A percentile compares a stretch with the other conserved stretches of the same genome.
phyloP scores from a whole-genome alignment of 2,329 filamentous ascomycete species.

The Colletotrichum sp. region DNA sequence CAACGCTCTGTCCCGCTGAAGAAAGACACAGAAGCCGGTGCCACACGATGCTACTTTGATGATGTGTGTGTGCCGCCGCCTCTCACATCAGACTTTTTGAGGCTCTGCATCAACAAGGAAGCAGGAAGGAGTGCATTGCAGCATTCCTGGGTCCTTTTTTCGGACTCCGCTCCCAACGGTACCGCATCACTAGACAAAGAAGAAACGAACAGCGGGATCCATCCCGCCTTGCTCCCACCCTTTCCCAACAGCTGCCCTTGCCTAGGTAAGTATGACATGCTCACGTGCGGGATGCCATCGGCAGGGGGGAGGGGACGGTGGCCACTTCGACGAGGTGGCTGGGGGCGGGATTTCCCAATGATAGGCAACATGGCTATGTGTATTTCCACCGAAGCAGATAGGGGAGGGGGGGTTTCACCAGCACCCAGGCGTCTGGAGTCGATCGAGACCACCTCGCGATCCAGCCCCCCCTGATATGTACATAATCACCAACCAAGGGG shows the following conservation, averaged over 20 bases:
- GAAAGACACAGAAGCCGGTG: not conserved
- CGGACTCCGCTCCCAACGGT: not conserved
- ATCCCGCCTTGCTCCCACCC: not conserved
- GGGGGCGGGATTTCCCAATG: not conserved
- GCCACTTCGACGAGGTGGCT: not conserved
- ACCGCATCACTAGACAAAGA: not conserved
- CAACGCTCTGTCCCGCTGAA: not conserved
- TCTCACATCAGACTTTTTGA: conserved; percentile 8
- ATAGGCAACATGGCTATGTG: not conserved
- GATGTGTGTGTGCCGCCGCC: not conserved
- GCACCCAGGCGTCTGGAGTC: conserved; percentile 15
- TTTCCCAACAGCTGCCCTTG: not conserved
- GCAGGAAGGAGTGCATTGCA: not conserved
- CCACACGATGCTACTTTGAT: not conserved
- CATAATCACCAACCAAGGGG: not conserved
- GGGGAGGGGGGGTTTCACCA: conserved; percentile 1
- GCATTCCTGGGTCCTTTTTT: not conserved
- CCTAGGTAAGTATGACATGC: not conserved
- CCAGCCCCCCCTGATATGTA: conserved; percentile 1
- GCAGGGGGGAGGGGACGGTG: not conserved
- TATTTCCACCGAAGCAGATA: not conserved
- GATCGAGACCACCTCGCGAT: conserved; percentile 15
- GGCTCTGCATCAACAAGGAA: conserved; percentile 12
- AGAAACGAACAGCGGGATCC: not conserved
- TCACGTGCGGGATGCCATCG: not conserved